These are phyloP conservation scores for Neoboletus magnificus DNA, from an alignment of 768 basidiomycete species.

Conservation along the genomic window DNA sequence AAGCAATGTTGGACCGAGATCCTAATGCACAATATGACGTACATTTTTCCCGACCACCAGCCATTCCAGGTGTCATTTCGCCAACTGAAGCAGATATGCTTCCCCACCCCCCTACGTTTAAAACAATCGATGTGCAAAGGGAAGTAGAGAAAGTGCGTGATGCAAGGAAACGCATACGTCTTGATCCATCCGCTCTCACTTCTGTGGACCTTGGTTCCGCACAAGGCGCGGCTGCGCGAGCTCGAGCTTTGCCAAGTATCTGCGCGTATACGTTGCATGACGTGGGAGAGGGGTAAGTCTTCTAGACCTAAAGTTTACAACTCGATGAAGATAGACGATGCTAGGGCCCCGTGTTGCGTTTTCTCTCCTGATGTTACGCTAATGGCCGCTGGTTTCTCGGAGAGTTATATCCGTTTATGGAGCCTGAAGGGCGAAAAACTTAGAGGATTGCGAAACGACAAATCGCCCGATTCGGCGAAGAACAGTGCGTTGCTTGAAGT, in stretches of 20 bases:
- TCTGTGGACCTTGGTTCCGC: slow-evolving; percentile 56
- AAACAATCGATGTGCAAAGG: slow-evolving; percentile 81
- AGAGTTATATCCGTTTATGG: slow-evolving; percentile 95
- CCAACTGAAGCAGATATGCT: slow-evolving; percentile 72
- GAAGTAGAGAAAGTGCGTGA: slow-evolving; percentile 90
- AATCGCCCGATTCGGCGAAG: slow-evolving; percentile 58
- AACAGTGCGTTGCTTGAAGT: slow-evolving; percentile 52
- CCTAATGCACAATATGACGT: slow-evolving; percentile 64
- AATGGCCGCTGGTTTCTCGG: slow-evolving; percentile 92
- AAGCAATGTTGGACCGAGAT: slow-evolving; percentile 72
- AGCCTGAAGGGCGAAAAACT: slow-evolving; percentile 90
- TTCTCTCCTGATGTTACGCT: slow-evolving; percentile 91
- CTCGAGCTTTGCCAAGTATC: slow-evolving; percentile 82
- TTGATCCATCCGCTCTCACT: slow-evolving; percentile 69
- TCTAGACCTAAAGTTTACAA: neutral
- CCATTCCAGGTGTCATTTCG: slow-evolving; percentile 53
- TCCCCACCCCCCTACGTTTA: slow-evolving; percentile 81
- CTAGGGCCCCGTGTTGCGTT: slow-evolving; percentile 76
- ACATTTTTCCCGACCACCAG: slow-evolving; percentile 47
- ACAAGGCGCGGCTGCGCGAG: slow-evolving; percentile 51
- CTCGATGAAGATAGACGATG: slow-evolving; percentile 10
- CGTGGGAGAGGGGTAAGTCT: slow-evolving; percentile 83
- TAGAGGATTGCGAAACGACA: slow-evolving; percentile 73
- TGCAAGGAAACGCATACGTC: slow-evolving; percentile 84
- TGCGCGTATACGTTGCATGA: slow-evolving; percentile 96